phyloP scores from a whole-genome alignment of 139 green algal species.

The Pycnococcus provasolii region DNA sequence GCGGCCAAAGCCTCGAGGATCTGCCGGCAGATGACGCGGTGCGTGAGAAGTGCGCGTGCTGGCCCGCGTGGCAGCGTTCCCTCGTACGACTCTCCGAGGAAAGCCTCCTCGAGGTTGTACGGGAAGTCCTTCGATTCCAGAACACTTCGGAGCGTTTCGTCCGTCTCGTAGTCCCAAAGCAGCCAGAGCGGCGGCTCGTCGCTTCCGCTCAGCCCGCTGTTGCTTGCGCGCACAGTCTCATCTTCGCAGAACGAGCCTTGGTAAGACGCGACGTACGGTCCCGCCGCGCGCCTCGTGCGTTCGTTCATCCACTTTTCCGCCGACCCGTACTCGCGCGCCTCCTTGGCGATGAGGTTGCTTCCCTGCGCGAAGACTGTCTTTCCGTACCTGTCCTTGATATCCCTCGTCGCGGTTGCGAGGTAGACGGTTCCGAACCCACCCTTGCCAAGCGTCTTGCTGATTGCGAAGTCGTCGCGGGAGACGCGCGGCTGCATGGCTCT shows the following conservation, averaged over 20 bases:
- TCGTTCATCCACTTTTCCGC: conserved; percentile 99
- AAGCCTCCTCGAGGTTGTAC: conserved; percentile 65
- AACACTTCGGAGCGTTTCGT: conserved; percentile 25
- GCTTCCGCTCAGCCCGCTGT: background rate
- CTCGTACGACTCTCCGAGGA: too few relatives aligned
- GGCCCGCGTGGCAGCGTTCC: too few relatives aligned
- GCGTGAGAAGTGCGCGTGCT: too few relatives aligned
- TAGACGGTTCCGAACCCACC: conserved; percentile 92
- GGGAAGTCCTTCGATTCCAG: conserved; percentile 69
- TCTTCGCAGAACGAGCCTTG: conserved; percentile 72
- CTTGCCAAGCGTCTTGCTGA: conserved; percentile 71
- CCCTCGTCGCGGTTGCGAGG: conserved; percentile 43
- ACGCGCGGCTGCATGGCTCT: conserved; percentile 8
- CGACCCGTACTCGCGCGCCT: conserved; percentile 91
- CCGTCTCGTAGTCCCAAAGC: conserved; percentile 36
- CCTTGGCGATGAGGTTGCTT: conserved; percentile 42
- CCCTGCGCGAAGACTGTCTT: conserved; percentile 8
- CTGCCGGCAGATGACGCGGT: conserved; percentile 24
- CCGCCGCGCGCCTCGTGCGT: conserved; percentile 61
- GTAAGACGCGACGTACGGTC: conserved; percentile 58
- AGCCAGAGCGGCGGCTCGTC: conserved; percentile 27
- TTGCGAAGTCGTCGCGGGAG: conserved; percentile 54
- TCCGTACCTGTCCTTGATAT: conserved; percentile 17
- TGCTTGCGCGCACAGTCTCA: background rate
- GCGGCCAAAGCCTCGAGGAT: conserved; percentile 25